Conservation (phyloP, 1,139 yeast genomes). For the Saccharomyces uvarum region DNA sequence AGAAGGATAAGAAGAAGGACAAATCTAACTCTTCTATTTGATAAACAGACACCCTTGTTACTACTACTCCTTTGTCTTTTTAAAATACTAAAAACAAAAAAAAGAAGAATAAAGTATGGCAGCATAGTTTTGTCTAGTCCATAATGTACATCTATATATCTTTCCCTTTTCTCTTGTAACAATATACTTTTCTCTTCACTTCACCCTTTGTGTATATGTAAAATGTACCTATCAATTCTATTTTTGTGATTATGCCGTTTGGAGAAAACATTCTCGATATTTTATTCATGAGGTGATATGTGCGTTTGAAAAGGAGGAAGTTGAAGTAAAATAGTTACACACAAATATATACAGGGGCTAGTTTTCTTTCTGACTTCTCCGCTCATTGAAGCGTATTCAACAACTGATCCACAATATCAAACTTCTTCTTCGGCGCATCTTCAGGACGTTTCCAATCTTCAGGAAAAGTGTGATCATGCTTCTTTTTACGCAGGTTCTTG, state of each 20-base stretch:
- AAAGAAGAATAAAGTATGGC: background rate
- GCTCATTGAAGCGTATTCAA: background rate
- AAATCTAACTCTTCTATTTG: conserved; percentile 10
- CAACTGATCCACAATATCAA: conserved; percentile 16
- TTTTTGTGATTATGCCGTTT: background rate
- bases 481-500: conserved; percentile 40
- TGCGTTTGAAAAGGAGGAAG: background rate
- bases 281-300: background rate
- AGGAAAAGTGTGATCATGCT: conserved; percentile 51
- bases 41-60: background rate
- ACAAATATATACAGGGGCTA: conserved; percentile 1
- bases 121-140: background rate
- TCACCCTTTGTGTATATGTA: background rate
- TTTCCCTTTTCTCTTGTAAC: background rate
- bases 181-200: background rate
- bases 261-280: background rate
- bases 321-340: background rate
- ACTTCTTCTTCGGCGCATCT: conserved; percentile 44
- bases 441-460: conserved; percentile 78
- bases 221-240: background rate
- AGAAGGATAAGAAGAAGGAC: conserved; percentile 37
- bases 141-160: background rate
- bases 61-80: background rate
- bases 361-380: background rate
- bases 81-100: background rate